These are phyloP conservation scores for Cucurbita argyrosperma DNA, from an alignment of 306 rosid species.

Conservation along the genomic window DNA sequence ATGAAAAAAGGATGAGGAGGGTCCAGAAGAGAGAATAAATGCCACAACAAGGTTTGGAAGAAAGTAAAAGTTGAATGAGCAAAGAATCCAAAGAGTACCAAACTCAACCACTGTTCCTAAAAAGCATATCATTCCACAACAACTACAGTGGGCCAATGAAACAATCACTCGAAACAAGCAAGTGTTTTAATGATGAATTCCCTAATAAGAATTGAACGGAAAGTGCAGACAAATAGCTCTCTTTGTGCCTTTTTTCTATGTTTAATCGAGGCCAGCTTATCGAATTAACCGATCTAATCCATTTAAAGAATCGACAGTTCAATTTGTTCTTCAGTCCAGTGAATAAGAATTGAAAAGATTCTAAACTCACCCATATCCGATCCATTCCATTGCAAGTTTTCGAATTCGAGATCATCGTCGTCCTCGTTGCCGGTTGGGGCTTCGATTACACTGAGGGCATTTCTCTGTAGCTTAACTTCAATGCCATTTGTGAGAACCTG, in stretches of 20 bases:
- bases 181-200: constrained; percentile 1
- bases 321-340: neutral
- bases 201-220: neutral
- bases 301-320: neutral
- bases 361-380: constrained; percentile 76
- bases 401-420: constrained; percentile 84
- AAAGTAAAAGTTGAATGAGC: constrained; percentile 43
- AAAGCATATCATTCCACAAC: constrained; percentile 1
- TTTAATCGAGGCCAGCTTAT: neutral
- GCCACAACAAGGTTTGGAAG: constrained; percentile 19
- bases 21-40: constrained; percentile 19
- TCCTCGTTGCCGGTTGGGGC: constrained; percentile 96
- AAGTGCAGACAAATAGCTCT: neutral
- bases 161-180: neutral
- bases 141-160: constrained; percentile 5
- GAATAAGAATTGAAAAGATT: neutral
- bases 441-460: constrained; percentile 94
- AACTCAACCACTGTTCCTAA: constrained; percentile 20
- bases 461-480: constrained; percentile 96
- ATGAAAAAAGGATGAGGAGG: constrained; percentile 18
- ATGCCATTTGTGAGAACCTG: constrained; percentile 98
- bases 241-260: neutral
- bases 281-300: neutral
- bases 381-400: constrained; percentile 71
- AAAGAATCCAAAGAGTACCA: constrained; percentile 72